Base-by-base conservation (phyloP, 768 basidiomycete genomes). In the Ephemerocybe angulata region DNA sequence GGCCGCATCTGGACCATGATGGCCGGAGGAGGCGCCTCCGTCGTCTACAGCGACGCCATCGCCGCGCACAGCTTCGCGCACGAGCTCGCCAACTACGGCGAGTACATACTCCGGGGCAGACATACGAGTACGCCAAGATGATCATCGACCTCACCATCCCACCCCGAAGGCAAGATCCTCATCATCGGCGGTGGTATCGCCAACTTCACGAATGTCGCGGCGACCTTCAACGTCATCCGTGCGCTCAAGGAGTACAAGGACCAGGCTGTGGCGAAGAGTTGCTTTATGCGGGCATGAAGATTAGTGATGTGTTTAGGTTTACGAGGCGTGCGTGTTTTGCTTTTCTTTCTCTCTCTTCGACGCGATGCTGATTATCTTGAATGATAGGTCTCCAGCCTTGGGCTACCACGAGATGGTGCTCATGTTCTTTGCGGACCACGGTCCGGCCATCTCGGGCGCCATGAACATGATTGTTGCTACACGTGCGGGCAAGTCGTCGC, bases 1-100 rank as follows among this genome's bases (percentile, higher is more conserved):
- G 97, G 96, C 57, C 89, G 95, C 58, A 85, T 99, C 60, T 99
- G 97, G 97, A 98, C 97, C 62, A 98, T 98, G 96, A 96, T 99
- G 53, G 96, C 97, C 52, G 97, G 96, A 76, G 97, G 97, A 67
- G 93, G 93, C 78, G 80, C 80, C 38, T 74, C 72, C 46, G 80
- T 81, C 58, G 85, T 87, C 56, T 86, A 86, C 72, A 84, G 82
- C 15, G 87, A 90, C 65, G 88, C 88, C 59, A 90, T 90, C 62
- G 87, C 86, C 57, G 95, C 96, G 5, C 92, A 93, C 66, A 95
- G 96, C 31, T 98, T 85, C 67, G 94, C 97, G n/a, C 84, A 97
- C 67, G 97, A 99, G 72, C 88, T 99, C 60, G 96, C 96, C 70
- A 99, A 98, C 81, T 98, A 98, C 66, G 97, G 97, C 64, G 97